These are phyloP conservation scores for Auricularia sp. DNA, from an alignment of 768 basidiomycete genomes.

Conservation along the genomic window DNA sequence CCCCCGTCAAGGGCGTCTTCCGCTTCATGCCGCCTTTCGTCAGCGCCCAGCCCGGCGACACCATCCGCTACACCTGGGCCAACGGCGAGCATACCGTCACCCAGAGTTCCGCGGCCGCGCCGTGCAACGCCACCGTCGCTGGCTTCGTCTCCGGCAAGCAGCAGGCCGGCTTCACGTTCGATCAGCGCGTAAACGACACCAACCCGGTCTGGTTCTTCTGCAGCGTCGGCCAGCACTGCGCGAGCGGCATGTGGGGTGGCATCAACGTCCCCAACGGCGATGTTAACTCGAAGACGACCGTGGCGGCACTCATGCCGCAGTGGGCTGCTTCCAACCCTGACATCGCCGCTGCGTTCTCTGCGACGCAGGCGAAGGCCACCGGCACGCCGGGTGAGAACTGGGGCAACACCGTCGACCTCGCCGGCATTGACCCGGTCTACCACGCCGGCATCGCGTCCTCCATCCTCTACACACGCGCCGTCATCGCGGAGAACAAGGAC, in stretches of 20 bases:
- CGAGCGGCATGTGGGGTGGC: conserved; percentile 21
- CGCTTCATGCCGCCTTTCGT: conserved; percentile 18
- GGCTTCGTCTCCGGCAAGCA: conserved; percentile 20
- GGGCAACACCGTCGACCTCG: conserved; percentile 5
- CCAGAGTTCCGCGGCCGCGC: conserved; percentile 15
- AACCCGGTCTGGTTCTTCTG: conserved; percentile 18
- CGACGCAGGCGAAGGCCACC: background rate
- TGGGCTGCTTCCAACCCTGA: background rate
- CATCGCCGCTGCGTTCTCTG: background rate
- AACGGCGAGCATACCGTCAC: conserved; percentile 22
- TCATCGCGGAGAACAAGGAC: conserved; percentile 5
- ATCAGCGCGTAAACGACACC: conserved; percentile 12
- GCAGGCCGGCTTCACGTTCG: conserved; percentile 11
- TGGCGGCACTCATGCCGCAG: conserved; percentile 41
- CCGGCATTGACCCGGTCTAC: background rate
- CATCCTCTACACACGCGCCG: conserved; percentile 6
- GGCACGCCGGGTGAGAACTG: background rate
- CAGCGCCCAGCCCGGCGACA: conserved; percentile 17
- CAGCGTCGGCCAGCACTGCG: conserved; percentile 19
- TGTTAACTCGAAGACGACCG: conserved; percentile 25
- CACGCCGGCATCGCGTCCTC: conserved; percentile 4
- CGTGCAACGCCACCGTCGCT: conserved; percentile 17
- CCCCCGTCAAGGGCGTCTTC: conserved; percentile 5
- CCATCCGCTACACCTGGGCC: conserved; percentile 17
- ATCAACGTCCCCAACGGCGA: conserved; percentile 16